Evolutionary conservation across 768 basidiomycete genomes (phyloP).

Genomic region (Rhodocollybia butyracea): DNA sequence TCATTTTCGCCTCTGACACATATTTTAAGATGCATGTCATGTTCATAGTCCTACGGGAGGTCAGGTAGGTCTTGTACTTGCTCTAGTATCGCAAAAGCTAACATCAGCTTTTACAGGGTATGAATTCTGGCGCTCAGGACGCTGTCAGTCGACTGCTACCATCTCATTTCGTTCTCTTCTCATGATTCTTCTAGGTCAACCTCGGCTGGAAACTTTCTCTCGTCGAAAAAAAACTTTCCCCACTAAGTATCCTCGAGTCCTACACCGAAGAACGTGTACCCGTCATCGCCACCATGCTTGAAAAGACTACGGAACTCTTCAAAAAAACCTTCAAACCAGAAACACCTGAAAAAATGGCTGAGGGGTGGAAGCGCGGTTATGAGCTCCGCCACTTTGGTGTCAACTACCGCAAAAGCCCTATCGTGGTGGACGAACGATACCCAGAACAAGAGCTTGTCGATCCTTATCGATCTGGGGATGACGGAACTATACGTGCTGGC

Average conservation of each 20-base stretch:
- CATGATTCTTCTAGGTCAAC: constrained; percentile 18
- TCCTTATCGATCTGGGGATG: constrained; percentile 20
- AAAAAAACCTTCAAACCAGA: neutral
- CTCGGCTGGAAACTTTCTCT: constrained; percentile 29
- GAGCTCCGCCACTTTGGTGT: constrained; percentile 21
- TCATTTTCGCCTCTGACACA: neutral
- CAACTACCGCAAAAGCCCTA: constrained; percentile 22
- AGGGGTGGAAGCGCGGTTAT: constrained; percentile 10
- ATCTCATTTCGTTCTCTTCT: neutral
- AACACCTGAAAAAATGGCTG: neutral
- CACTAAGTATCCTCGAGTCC: constrained; percentile 16
- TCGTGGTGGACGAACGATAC: constrained; percentile 20
- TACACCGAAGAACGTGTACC: constrained; percentile 26
- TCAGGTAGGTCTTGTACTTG: constrained; percentile 15
- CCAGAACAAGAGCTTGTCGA: constrained; percentile 6
- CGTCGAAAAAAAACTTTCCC: constrained; percentile 18
- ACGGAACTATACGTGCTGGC: constrained; percentile 32
- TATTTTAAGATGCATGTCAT: constrained; percentile 17
- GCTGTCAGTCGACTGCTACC: constrained; percentile 12
- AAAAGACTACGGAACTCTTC: constrained; percentile 19
- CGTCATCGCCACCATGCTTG: constrained; percentile 27
- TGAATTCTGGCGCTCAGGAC: constrained; percentile 26
- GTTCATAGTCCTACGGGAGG: constrained; percentile 20
- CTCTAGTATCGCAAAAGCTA: neutral
- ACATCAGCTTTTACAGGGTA: constrained; percentile 10